Percentiles rank a stretch among this genome's conserved stretches.
These are phyloP conservation scores for Penicillium verrucosum DNA, from an alignment of 2,329 filamentous ascomycete genomes.

Conservation along the genomic window DNA sequence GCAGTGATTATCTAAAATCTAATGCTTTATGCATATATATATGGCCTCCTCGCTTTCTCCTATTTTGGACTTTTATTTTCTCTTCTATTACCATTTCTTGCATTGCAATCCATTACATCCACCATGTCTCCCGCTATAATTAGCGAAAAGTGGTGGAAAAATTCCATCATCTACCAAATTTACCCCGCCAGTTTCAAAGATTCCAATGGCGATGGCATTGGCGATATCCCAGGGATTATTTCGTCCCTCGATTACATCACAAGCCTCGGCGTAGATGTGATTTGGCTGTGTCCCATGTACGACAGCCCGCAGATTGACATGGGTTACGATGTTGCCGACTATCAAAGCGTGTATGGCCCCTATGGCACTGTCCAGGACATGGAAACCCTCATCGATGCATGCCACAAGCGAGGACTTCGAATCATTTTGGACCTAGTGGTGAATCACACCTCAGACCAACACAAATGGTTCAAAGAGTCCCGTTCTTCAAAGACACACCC, in stretches of 20 bases:
- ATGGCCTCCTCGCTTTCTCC: background rate
- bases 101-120: background rate
- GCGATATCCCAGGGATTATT: constrained; percentile 62
- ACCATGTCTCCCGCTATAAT: constrained; percentile 5
- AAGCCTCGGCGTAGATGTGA: constrained; percentile 58
- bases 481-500: constrained; percentile 54
- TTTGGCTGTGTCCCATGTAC: constrained; percentile 68
- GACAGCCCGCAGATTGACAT: constrained; percentile 64
- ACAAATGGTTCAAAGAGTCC: constrained; percentile 66
- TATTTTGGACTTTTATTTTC: background rate
- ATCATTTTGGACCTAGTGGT: constrained; percentile 71
- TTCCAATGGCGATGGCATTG: constrained; percentile 58
- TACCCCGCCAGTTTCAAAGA: constrained; percentile 44
- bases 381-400: constrained; percentile 54
- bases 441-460: constrained; percentile 69
- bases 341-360: constrained; percentile 57
- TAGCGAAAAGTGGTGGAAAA: constrained; percentile 36
- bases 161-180: constrained; percentile 36
- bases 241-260: constrained; percentile 61
- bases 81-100: background rate
- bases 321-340: constrained; percentile 66
- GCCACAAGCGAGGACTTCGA: constrained; percentile 60
- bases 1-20: background rate
- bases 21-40: background rate
- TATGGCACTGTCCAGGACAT: constrained; percentile 64